phyloP scores from a whole-genome alignment of 495 filamentous ascomycete species.

The Neurospora terricola region DNA sequence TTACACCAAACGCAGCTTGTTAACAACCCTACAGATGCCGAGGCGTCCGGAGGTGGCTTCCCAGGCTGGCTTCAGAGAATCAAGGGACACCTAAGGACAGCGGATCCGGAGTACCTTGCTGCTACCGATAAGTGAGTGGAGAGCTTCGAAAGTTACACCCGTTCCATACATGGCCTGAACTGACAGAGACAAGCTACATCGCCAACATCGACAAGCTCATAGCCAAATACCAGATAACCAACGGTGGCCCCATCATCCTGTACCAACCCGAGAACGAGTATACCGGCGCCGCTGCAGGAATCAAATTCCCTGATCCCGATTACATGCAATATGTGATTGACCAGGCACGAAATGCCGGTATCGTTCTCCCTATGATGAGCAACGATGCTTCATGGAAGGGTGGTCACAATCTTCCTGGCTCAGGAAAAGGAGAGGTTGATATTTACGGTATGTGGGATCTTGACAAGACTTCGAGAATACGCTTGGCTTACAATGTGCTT shows the following conservation, averaged over 20 bases:
- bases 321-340: conserved; percentile 66
- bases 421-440: conserved; percentile 53
- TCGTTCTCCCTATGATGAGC: conserved; percentile 65
- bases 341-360: conserved; percentile 55
- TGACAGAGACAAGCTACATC: conserved; percentile 28
- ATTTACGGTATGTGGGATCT: conserved; percentile 42
- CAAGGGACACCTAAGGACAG: conserved; percentile 49
- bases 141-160: conserved; percentile 2
- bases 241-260: conserved; percentile 68
- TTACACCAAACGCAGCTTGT: background rate
- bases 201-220: conserved; percentile 49
- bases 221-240: conserved; percentile 66
- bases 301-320: conserved; percentile 41
- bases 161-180: background rate
- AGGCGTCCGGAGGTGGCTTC: conserved; percentile 33
- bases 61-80: conserved; percentile 47
- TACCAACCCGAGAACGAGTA: conserved; percentile 79
- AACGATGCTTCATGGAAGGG: conserved; percentile 51
- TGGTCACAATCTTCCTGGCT: conserved; percentile 58
- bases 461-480: background rate
- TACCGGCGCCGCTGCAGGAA: conserved; percentile 1
- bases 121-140: conserved; percentile 46
- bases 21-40: conserved; percentile 46
- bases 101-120: conserved; percentile 48
- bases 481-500: background rate